Base-by-base conservation (phyloP, 2,329 filamentous ascomycete species). In the Amauroascus niger region DNA sequence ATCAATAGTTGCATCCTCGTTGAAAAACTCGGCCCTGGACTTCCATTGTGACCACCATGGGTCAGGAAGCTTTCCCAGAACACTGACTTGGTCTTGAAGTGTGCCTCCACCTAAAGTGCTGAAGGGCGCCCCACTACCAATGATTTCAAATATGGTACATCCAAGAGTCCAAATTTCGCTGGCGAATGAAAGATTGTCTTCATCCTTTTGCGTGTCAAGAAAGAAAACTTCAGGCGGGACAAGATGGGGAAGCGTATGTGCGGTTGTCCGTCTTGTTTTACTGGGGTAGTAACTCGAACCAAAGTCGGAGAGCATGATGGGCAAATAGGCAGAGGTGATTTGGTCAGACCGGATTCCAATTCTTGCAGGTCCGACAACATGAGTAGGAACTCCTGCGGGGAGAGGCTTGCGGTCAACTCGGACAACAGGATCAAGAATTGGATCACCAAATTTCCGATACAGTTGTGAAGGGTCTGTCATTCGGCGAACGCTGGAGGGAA, bases 81-180 rank as follows among this genome's bases (percentile, higher is more conserved):
- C 56, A 50, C 48, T 49, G 30, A 56, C 52, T 45, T 58, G 44
- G 28, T 56, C 48, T 37, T 58, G 56, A 32, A 56, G 56, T 52
- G 56, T 56, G 18, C 54, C 56, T 45, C 50, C 41, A 20, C 54
- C 56, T 18, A 58, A 45, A n/a, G 41, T 54, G 16, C 50, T 58
- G 28, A 56, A 58, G 1, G 46, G 56, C 18, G 41, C 30, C 9
- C 50, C 48, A 43, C 50, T 46, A 24, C 44, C 56, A 30, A 58
- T 50, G 22, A 58, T 54, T 52, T 58, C 48, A 33, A 58, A 58
- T 45, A 56, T 40, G 43, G 48, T 58, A 47, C 54, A 56, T 49
- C 51, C 54, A 35, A 58, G 51, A 48, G 56, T 56, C 56, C 52
- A 58, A 43, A 58, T 58, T 47, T 56, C 52, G 18, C 56, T 56